A percentile compares a stretch with the other conserved stretches of the same genome.
These are phyloP conservation scores for Phytophthora tubulina DNA, from an alignment of 352 stramenopile species.

Conservation along the genomic window DNA sequence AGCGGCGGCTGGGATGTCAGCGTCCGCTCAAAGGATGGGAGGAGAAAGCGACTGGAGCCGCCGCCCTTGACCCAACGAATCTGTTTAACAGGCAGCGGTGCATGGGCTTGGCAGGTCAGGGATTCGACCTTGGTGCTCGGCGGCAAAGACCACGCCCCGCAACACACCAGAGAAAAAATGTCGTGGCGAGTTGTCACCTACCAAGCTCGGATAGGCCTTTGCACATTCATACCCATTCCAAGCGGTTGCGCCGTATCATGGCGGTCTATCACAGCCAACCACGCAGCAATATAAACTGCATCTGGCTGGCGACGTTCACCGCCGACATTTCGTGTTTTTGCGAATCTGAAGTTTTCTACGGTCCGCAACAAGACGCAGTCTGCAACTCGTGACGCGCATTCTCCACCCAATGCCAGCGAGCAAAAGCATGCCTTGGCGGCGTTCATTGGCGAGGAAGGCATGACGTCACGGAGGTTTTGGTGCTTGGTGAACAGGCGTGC, in stretches of 20 bases:
- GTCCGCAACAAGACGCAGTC: neutral
- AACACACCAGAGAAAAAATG: conserved; percentile 16
- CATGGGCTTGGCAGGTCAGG: conserved; percentile 20
- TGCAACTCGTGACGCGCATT: conserved; percentile 2
- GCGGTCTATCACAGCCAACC: conserved; percentile 1
- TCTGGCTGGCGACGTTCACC: conserved; percentile 17
- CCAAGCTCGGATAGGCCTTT: conserved; percentile 2
- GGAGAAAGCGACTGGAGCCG: conserved; percentile 2
- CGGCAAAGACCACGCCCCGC: conserved; percentile 1
- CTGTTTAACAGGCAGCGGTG: conserved; percentile 22
- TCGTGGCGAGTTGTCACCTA: conserved; percentile 13
- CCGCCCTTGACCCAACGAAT: neutral
- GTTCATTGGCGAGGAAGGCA: conserved; percentile 18
- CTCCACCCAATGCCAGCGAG: conserved; percentile 20
- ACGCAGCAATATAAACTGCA: neutral
- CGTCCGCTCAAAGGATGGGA: neutral
- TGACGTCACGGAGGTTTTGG: conserved; percentile 33
- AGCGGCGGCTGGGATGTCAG: conserved; percentile 7
- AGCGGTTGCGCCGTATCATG: neutral
- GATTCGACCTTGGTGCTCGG: neutral
- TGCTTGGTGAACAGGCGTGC: conserved; percentile 40
- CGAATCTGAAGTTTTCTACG: conserved; percentile 27
- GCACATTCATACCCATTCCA: conserved; percentile 4
- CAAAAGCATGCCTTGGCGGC: neutral
- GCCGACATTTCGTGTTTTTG: conserved; percentile 27